A percentile compares a stretch with the other conserved stretches of the same genome.
Conservation (phyloP, 2,329 filamentous ascomycete species). For the Fusarium brevicatenulatum region DNA sequence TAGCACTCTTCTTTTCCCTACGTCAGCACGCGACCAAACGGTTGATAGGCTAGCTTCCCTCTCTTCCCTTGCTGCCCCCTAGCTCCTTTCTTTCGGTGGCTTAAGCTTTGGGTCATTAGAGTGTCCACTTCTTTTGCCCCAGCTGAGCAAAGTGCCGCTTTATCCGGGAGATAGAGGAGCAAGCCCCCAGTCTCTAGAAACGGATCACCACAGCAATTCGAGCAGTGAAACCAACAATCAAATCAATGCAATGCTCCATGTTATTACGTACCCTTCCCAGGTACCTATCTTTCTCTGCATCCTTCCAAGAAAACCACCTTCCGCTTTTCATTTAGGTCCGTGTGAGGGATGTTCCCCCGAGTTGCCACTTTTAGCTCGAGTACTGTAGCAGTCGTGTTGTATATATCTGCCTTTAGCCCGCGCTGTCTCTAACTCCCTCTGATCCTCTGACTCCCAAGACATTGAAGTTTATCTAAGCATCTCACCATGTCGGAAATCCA, state of each 20-base stretch:
- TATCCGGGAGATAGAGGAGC: conserved; percentile 28
- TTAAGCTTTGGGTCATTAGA: neutral
- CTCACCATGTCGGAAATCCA: conserved; percentile 34
- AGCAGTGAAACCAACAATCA: neutral
- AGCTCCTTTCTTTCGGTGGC: neutral
- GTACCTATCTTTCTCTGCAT: conserved; percentile 7
- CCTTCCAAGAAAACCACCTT: conserved; percentile 21
- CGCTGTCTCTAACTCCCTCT: neutral
- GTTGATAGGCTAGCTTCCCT: conserved; percentile 13
- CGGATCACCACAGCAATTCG: conserved; percentile 9
- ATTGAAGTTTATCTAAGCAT: neutral
- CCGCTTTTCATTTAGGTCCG: conserved; percentile 26
- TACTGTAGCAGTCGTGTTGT: neutral
- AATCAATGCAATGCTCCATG: conserved; percentile 1
- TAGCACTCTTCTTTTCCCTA: neutral
- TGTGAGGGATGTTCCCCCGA: neutral
- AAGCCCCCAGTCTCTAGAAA: neutral
- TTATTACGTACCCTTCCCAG: conserved; percentile 20
- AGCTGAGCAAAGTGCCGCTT: conserved; percentile 34
- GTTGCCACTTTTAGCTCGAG: conserved; percentile 2
- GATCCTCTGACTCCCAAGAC: neutral
- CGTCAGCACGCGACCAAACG: conserved; percentile 11
- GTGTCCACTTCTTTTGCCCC: conserved; percentile 23
- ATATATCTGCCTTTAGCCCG: conserved; percentile 21
- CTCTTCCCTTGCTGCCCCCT: neutral